These are phyloP conservation scores for Beauveria bassiana DNA, from an alignment of 2,329 filamentous ascomycete genomes.

Conservation along the genomic window DNA sequence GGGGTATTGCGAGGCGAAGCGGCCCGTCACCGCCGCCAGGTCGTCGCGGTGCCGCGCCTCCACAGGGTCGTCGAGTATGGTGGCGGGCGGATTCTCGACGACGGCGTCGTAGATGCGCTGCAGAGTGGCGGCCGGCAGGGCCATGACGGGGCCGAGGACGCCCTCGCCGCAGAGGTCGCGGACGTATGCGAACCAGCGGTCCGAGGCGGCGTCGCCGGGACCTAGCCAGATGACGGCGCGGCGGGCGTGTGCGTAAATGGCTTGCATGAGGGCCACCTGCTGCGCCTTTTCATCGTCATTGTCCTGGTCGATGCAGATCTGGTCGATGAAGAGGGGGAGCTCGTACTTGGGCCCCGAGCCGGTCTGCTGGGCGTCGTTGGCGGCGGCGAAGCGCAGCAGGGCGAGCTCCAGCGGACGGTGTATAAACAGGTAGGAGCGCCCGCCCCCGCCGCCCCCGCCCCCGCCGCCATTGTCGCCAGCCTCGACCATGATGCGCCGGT, in stretches of 20 bases:
- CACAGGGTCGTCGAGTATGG: slow-evolving; percentile 14
- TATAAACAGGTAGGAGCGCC: slow-evolving; percentile 16
- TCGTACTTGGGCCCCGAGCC: background rate
- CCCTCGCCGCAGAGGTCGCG: slow-evolving; percentile 16
- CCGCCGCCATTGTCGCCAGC: background rate
- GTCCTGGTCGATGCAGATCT: slow-evolving; percentile 25
- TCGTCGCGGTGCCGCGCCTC: slow-evolving; percentile 20
- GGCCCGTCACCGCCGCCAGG: slow-evolving; percentile 18
- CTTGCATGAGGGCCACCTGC: slow-evolving; percentile 23
- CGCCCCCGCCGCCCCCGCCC: no score
- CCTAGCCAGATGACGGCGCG: slow-evolving; percentile 24
- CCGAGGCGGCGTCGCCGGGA: slow-evolving; percentile 15
- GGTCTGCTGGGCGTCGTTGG: background rate
- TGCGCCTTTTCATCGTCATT: slow-evolving; percentile 18
- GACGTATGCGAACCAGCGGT: slow-evolving; percentile 17
- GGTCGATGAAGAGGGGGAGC: slow-evolving; percentile 23
- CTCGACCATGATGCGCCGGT: slow-evolving; percentile 22
- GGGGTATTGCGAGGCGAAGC: slow-evolving; percentile 19
- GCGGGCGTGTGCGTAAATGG: slow-evolving; percentile 20
- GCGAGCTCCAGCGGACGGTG: slow-evolving; percentile 23
- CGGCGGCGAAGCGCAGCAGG: slow-evolving; percentile 16
- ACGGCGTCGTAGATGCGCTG: slow-evolving; percentile 23
- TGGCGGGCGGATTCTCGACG: slow-evolving; percentile 13
- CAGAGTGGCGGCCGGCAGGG: slow-evolving; percentile 17
- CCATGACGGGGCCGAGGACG: slow-evolving; percentile 18